A percentile compares a stretch with the other conserved stretches of the same genome.
Conservation (phyloP, 2,329 filamentous ascomycete genomes). For the Chaetomium strumarium region DNA sequence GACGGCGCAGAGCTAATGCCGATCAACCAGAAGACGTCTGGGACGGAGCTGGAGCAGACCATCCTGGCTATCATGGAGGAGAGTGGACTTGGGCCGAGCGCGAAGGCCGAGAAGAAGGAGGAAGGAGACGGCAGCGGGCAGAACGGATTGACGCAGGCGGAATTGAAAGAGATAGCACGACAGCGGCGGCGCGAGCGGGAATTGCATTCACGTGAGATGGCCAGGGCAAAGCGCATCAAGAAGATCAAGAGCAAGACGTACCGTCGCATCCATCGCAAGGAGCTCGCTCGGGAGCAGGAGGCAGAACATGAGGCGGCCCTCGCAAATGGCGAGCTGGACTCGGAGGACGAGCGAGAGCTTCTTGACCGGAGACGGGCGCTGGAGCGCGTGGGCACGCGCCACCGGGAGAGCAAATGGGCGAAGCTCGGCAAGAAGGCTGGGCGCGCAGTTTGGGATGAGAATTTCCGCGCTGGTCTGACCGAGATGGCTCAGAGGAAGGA, state of each 20-base stretch:
- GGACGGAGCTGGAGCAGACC: constrained; percentile 76
- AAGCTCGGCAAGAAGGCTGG: constrained; percentile 76
- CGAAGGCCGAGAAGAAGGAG: constrained; percentile 50
- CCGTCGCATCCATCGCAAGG: constrained; percentile 83
- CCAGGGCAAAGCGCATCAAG: constrained; percentile 86
- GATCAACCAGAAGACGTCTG: constrained; percentile 56
- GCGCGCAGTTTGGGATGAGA: constrained; percentile 81
- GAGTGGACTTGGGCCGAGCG: constrained; percentile 61
- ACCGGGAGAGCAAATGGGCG: constrained; percentile 87
- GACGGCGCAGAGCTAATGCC: constrained; percentile 60
- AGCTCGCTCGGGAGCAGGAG: constrained; percentile 49
- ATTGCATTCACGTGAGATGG: constrained; percentile 79
- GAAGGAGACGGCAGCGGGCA: constrained; percentile 53
- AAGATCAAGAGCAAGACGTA: constrained; percentile 99
- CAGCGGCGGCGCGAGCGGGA: constrained; percentile 77
- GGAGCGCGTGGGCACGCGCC: constrained; percentile 78
- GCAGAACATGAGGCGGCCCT: constrained; percentile 45
- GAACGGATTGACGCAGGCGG: constrained; percentile 56
- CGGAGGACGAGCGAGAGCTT: constrained; percentile 58
- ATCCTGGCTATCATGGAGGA: constrained; percentile 88
- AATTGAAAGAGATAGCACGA: constrained; percentile 64
- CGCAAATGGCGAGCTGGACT: constrained; percentile 55
- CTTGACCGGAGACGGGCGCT: constrained; percentile 71
- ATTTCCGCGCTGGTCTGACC: constrained; percentile 68
- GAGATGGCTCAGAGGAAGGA: constrained; percentile 81